These are phyloP conservation scores for Chimonanthus praecox DNA, from an alignment of 164 flowering plant genomes.

Conservation along the genomic window DNA sequence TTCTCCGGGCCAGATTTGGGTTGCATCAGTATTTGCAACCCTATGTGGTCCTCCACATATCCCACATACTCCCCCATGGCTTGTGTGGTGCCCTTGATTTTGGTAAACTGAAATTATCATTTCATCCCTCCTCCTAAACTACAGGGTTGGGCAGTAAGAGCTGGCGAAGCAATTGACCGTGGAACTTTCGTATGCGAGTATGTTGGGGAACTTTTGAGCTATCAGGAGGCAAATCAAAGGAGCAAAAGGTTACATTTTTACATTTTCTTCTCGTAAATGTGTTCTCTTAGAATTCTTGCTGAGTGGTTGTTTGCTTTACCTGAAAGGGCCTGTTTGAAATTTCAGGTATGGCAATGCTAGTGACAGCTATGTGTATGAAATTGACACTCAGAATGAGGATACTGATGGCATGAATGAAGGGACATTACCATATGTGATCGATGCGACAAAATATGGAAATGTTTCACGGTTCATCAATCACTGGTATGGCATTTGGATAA, in stretches of 20 bases:
- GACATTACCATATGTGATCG: conserved; percentile 51
- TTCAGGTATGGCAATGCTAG: conserved; percentile 57
- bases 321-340: conserved; percentile 4
- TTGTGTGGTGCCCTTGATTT: too few species aligned
- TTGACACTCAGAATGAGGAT: conserved; percentile 56
- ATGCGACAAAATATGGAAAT: conserved; percentile 85
- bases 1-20: too few species aligned
- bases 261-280: background rate
- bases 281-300: background rate
- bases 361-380: conserved; percentile 55
- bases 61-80: too few species aligned
- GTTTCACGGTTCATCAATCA: conserved; percentile 92
- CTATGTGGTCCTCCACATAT: too few species aligned
- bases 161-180: conserved; percentile 65
- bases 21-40: too few species aligned
- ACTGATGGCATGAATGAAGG: conserved; percentile 66
- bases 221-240: conserved; percentile 57
- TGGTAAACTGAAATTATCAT: background rate
- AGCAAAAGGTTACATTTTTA: conserved; percentile 41
- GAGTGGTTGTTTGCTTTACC: background rate
- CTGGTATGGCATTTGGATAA: conserved; percentile 39
- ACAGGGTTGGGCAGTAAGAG: conserved; percentile 98
- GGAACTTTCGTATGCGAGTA: conserved; percentile 91
- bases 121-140: conserved; percentile 5
- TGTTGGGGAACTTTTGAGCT: conserved; percentile 71